Conservation (phyloP, 352 stramenopile species). For the Phytophthora uliginosa region DNA sequence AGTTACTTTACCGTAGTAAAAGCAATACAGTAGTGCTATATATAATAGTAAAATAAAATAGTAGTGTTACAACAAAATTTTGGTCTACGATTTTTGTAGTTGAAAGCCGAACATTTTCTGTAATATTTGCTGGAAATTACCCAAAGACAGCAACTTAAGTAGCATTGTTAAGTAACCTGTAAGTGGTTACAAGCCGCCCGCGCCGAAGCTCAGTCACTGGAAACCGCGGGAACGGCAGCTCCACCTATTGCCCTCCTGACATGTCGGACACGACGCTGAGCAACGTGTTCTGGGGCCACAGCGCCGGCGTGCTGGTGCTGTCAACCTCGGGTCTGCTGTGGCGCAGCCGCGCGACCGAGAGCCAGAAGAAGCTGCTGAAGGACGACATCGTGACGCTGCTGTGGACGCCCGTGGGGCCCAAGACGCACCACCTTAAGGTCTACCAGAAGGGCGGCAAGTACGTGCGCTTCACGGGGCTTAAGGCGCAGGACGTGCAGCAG, state of each 20-base stretch:
- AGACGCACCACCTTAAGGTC: constrained; percentile 88
- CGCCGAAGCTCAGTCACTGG: neutral
- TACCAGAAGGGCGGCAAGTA: constrained; percentile 89
- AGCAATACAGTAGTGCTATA: too few relatives aligned
- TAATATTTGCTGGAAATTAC: too few relatives aligned
- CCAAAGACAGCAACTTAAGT: too few relatives aligned
- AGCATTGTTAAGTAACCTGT: too few relatives aligned
- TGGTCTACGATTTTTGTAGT: too few relatives aligned
- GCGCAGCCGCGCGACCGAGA: constrained; percentile 80
- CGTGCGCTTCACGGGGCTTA: constrained; percentile 88
- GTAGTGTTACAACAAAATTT: too few relatives aligned
- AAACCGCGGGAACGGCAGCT: neutral
- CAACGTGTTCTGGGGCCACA: constrained; percentile 91
- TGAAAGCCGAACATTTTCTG: too few relatives aligned
- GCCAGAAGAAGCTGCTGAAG: constrained; percentile 88
- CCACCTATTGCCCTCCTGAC: constrained; percentile 3
- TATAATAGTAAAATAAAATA: too few relatives aligned
- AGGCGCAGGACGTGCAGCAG: constrained; percentile 67
- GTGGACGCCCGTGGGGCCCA: constrained; percentile 83
- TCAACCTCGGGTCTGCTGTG: constrained; percentile 79
- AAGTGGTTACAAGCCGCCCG: neutral
- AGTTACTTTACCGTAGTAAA: too few relatives aligned
- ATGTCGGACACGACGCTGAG: constrained; percentile 85
- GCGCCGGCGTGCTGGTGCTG: constrained; percentile 82
- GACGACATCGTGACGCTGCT: constrained; percentile 90